phyloP scores from a whole-genome alignment of 345 rosid genomes.

The Heritiera littoralis region DNA sequence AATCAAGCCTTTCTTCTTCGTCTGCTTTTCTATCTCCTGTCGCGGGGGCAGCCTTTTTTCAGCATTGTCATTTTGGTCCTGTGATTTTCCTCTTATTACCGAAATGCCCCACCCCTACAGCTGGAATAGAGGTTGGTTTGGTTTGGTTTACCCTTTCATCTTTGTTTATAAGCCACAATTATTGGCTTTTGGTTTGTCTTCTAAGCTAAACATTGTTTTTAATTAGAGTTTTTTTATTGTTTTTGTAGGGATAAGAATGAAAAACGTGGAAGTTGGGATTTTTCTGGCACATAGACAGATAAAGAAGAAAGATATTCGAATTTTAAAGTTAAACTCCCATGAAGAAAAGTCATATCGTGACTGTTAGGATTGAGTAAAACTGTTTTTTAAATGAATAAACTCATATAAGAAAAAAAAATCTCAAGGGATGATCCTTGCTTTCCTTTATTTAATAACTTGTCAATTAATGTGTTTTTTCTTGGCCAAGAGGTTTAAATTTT shows the following conservation, averaged over 20 bases:
- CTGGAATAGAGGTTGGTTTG: not conserved
- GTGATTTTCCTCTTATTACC: not conserved
- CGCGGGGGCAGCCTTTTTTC: conserved; percentile 15
- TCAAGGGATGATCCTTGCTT: not conserved
- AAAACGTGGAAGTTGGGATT: not conserved
- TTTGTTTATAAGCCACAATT: conserved; percentile 33
- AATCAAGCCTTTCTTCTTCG: not conserved
- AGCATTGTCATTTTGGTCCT: not conserved
- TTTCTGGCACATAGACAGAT: no score
- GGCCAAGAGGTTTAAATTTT: not conserved
- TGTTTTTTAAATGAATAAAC: not conserved
- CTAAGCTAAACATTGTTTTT: conserved; percentile 36
- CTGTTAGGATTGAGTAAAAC: no score
- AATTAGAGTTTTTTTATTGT: not conserved
- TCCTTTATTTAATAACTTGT: not conserved
- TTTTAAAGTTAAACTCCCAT: no score
- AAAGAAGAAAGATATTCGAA: no score
- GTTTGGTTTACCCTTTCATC: conserved; percentile 12
- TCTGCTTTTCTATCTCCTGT: conserved; percentile 21
- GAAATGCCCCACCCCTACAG: not conserved
- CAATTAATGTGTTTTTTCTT: not conserved
- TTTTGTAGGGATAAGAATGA: not conserved
- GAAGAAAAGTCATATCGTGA: no score
- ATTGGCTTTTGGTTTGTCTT: conserved; percentile 35
- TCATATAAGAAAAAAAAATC: not conserved